These are phyloP conservation scores for Ophiostoma sp. DNA, from an alignment of 2,329 filamentous ascomycete genomes.

Conservation along the genomic window DNA sequence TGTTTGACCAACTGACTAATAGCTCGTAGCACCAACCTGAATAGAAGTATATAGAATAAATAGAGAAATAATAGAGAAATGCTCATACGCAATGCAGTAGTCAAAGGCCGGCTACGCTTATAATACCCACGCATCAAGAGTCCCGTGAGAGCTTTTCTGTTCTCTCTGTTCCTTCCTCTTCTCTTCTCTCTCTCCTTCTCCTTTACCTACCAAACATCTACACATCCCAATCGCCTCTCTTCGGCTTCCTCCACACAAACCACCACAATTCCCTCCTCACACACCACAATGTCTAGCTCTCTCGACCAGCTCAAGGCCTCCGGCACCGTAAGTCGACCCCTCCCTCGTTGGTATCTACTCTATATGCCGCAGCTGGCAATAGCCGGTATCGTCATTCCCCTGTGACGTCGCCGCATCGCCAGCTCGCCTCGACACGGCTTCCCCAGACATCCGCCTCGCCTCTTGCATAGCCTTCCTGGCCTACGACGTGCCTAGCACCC, in stretches of 20 bases:
- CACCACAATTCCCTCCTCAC: constrained; percentile 21
- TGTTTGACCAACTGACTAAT: not conserved
- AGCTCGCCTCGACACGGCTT: not conserved
- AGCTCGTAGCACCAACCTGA: not conserved
- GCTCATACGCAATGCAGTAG: not conserved
- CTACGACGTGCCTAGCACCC: not conserved
- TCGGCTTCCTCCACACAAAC: not conserved
- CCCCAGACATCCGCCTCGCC: too few species aligned
- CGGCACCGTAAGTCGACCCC: constrained; percentile 72
- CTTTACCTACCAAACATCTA: constrained; percentile 1
- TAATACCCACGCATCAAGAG: constrained; percentile 19
- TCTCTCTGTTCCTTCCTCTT: constrained; percentile 6
- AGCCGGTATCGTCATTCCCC: constrained; percentile 6
- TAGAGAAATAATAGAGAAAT: not conserved
- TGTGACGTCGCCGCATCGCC: constrained; percentile 9
- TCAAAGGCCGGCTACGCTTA: constrained; percentile 12
- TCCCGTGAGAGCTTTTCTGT: constrained; percentile 18
- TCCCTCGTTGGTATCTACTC: not conserved
- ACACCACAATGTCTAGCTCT: constrained; percentile 67
- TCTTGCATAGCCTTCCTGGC: not conserved
- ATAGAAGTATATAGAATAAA: not conserved
- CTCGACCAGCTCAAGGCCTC: constrained; percentile 95
- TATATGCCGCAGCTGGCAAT: constrained; percentile 4
- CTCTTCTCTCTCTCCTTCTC: not conserved
- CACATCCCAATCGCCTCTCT: not conserved